Evolutionary conservation across 805 yeast species (phyloP), one percentile per base, ranked within the genome.

Genomic region (Wickerhamomyces xylosicus): DNA sequence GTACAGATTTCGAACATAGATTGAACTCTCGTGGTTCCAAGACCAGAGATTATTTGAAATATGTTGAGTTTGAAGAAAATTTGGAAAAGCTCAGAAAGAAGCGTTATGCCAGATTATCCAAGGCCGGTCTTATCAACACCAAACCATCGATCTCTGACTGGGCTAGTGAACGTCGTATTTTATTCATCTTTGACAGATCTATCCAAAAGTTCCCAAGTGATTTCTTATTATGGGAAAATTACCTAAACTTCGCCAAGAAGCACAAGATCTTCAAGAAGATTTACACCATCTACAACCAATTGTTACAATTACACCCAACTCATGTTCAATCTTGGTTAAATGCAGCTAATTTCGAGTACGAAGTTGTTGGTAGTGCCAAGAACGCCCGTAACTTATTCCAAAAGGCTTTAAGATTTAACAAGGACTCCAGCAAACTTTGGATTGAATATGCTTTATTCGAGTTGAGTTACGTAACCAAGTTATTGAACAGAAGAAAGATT

Each of bases 1-100:
- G 98, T 63, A 90, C 97, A 0, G 97, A 89, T 61, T 92, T 87
- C 52, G 99, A 92, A 61, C 95, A 92, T 58, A 64, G 95, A 41
- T 74, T 92, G 39, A 73, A 74, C 34, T 85, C 95, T 33, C 71
- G 97, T 59, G 95, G 92, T 1, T 75, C 89, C 11, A 77, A 72
- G 46, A 73, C 85, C 2, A 63, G 73, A 38, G 97, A 90, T 58
- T 94, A 78, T 53, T 56, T 85, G 40, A 72, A 73, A 48, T 92
- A 92, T 57, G 74, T 81, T 34, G 82, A 76, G 38, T 94, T 80
- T 55, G 99, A 92, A 55, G 67, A 59, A 42, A 81, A 80, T 52
- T 67, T 92, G 34, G 96, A 89, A 46, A 77, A 73, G 47, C 65
- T 92, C 41, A 74, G 97, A 46, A 64, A 66, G 47, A 83, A 85